phyloP scores from a whole-genome alignment of 1,284 basidiomycete genomes.

The Heterobasidion irregulare region DNA sequence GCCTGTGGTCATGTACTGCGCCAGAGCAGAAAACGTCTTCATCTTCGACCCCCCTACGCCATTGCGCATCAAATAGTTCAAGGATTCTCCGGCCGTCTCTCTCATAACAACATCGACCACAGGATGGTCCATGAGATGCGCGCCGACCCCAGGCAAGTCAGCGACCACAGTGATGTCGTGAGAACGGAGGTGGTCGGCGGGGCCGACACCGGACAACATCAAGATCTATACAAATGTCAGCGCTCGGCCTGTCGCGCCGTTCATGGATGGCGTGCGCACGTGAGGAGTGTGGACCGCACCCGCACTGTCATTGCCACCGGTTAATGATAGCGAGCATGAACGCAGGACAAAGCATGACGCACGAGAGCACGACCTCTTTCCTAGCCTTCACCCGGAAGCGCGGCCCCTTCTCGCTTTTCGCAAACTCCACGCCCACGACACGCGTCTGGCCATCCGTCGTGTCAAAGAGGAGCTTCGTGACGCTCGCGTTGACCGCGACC shows the following conservation, averaged over 20 bases:
- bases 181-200: conserved; percentile 39
- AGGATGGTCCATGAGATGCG: conserved; percentile 52
- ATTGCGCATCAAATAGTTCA: conserved; percentile 24
- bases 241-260: conserved; percentile 4
- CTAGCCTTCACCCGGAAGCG: conserved; percentile 35
- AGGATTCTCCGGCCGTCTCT: conserved; percentile 36
- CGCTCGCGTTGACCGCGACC: conserved; percentile 43
- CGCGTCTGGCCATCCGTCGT: conserved; percentile 28
- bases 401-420: conserved; percentile 22
- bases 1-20: conserved; percentile 34
- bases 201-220: conserved; percentile 64
- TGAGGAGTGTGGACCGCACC: conserved; percentile 60
- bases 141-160: conserved; percentile 52
- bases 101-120: conserved; percentile 39
- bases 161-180: conserved; percentile 41
- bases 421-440: conserved; percentile 57
- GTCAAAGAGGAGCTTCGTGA: conserved; percentile 54
- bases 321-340: background rate
- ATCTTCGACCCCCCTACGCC: conserved; percentile 22
- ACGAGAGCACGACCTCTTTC: conserved; percentile 61
- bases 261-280: conserved; percentile 19
- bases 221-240: conserved; percentile 39
- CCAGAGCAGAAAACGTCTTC: conserved; percentile 25
- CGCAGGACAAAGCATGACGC: conserved; percentile 15
- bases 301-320: conserved; percentile 29